A percentile compares a stretch with the other conserved stretches of the same genome.
Evolutionary conservation across 805 yeast species (phyloP).

Genomic region (Jamesozyma rosinii): DNA sequence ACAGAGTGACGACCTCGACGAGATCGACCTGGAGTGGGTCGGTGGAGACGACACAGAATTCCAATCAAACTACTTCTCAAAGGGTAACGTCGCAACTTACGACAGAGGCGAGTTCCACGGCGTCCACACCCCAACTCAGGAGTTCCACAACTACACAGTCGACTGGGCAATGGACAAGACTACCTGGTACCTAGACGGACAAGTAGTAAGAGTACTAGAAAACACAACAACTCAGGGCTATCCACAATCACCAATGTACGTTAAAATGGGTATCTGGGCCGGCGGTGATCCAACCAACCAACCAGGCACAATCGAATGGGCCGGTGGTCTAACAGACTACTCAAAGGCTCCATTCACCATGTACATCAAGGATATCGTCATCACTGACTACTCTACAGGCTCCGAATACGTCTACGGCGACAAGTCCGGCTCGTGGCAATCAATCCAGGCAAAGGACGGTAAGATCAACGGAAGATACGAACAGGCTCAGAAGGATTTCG

Average conservation of each 20-base stretch:
- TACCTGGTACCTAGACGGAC: conserved; percentile 68
- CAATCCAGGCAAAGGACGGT: conserved; percentile 51
- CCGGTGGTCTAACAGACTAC: conserved; percentile 67
- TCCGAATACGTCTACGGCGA: conserved; percentile 46
- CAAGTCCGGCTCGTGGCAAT: conserved; percentile 48
- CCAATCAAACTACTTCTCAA: conserved; percentile 72
- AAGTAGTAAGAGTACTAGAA: conserved; percentile 51
- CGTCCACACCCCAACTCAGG: conserved; percentile 44
- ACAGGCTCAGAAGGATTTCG: conserved; percentile 38
- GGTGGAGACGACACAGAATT: conserved; percentile 71
- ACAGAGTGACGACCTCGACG: conserved; percentile 80
- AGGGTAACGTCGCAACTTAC: conserved; percentile 68
- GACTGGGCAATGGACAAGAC: conserved; percentile 69
- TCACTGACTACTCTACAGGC: conserved; percentile 67
- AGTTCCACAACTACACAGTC: conserved; percentile 68
- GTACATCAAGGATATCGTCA: conserved; percentile 48
- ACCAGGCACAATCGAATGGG: conserved; percentile 71
- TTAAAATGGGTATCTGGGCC: conserved; percentile 67
- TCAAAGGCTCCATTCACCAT: conserved; percentile 58
- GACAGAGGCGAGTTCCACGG: conserved; percentile 70
- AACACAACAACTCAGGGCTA: conserved; percentile 54
- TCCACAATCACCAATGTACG: conserved; percentile 85
- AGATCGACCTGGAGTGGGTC: conserved; percentile 79
- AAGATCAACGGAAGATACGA: conserved; percentile 49
- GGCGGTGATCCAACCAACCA: conserved; percentile 65